Evolutionary conservation across 2,329 filamentous ascomycete genomes (phyloP).

Genomic region (Diaporthe sp.): DNA sequence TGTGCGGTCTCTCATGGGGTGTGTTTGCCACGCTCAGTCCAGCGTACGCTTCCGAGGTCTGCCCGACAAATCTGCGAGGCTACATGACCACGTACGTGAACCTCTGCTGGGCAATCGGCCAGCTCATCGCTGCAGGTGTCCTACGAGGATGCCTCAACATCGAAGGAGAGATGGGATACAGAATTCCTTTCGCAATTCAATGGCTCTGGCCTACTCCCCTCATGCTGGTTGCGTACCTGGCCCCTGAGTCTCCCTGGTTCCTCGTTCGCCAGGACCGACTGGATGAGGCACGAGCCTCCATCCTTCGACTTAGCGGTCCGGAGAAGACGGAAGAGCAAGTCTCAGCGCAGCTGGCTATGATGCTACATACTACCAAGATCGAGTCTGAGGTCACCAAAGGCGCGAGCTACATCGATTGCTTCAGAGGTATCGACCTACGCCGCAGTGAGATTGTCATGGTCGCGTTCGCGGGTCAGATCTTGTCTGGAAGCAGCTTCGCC

Average conservation of each 20-base stretch:
- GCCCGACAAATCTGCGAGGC: conserved; percentile 13
- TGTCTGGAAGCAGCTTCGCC: conserved; percentile 52
- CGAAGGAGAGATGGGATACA: conserved; percentile 40
- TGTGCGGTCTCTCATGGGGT: conserved; percentile 61
- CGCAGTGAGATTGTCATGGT: conserved; percentile 53
- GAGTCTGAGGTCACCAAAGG: conserved; percentile 50
- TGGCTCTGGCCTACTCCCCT: conserved; percentile 43
- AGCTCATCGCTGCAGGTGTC: conserved; percentile 23
- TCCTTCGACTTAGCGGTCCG: conserved; percentile 58
- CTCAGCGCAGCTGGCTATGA: conserved; percentile 55
- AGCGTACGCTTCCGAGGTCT: conserved; percentile 55
- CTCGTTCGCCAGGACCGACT: conserved; percentile 60
- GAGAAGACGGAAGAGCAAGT: conserved; percentile 52
- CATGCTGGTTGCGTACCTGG: conserved; percentile 46
- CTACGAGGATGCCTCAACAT: not conserved
- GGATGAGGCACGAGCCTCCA: conserved; percentile 59
- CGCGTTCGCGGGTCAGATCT: conserved; percentile 50
- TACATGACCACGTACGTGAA: conserved; percentile 29
- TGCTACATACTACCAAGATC: conserved; percentile 56
- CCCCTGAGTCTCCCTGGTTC: conserved; percentile 63
- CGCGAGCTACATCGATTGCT: conserved; percentile 56
- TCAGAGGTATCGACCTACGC: conserved; percentile 55
- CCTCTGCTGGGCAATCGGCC: conserved; percentile 22
- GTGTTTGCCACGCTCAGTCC: conserved; percentile 59
- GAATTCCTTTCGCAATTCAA: conserved; percentile 46